Percentiles rank a stretch among this genome's conserved stretches.
Conservation (phyloP, 352 stramenopile species). For the Globisporangium apiculatum region DNA sequence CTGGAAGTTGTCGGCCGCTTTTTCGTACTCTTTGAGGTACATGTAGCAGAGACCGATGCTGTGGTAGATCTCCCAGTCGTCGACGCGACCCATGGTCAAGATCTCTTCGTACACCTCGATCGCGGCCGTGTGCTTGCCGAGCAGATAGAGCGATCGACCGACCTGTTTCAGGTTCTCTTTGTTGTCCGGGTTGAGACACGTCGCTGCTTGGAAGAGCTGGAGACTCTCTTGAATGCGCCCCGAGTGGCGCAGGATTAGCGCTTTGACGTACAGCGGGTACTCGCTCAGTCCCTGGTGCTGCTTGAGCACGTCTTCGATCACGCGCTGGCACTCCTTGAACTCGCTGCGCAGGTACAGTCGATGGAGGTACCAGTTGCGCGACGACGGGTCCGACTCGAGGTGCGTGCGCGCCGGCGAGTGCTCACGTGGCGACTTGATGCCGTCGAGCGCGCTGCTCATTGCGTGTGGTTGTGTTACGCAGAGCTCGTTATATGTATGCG, state of each 20-base stretch:
- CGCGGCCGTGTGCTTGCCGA: conserved; percentile 88
- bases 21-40: conserved; percentile 89
- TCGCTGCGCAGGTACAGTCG: conserved; percentile 79
- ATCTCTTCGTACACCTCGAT: conserved; percentile 90
- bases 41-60: conserved; percentile 90
- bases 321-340: conserved; percentile 81
- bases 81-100: conserved; percentile 57
- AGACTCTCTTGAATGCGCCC: conserved; percentile 88
- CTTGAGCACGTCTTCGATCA: conserved; percentile 88
- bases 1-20: conserved; percentile 85
- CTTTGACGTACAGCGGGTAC: conserved; percentile 91
- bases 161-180: conserved; percentile 91
- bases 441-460: conserved; percentile 28
- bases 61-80: conserved; percentile 93
- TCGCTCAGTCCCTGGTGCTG: conserved; percentile 83
- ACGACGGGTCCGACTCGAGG: conserved; percentile 34
- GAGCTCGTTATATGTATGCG: no score
- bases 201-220: conserved; percentile 89
- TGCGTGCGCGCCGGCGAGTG: conserved; percentile 20
- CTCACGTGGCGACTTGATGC: conserved; percentile 48
- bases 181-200: conserved; percentile 89
- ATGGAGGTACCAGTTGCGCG: conserved; percentile 83
- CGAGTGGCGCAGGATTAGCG: conserved; percentile 83
- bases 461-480: no score
- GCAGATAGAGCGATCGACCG: conserved; percentile 62